A percentile compares a stretch with the other conserved stretches of the same genome.
Conservation (phyloP, 352 stramenopile genomes). For the Globisporangium abappressorium region DNA sequence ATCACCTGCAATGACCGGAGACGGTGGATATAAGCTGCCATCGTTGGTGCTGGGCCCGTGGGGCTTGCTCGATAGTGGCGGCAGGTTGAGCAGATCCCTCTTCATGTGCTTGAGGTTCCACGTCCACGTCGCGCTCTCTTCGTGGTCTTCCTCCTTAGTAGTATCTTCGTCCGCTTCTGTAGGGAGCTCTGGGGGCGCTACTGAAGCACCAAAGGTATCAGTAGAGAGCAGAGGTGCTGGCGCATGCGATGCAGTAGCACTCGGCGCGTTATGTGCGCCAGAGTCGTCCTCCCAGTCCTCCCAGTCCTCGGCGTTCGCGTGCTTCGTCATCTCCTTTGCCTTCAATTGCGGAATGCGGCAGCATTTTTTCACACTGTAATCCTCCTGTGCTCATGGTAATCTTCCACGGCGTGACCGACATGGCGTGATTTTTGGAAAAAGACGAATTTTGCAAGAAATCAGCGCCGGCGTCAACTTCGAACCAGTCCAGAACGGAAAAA, state of each 20-base stretch:
- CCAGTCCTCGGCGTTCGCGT: slow-evolving; percentile 26
- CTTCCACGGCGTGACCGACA: too few relatives aligned
- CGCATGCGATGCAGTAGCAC: background rate
- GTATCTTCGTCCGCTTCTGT: slow-evolving; percentile 3
- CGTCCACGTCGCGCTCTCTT: background rate
- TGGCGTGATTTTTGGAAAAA: too few relatives aligned
- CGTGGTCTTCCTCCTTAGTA: background rate
- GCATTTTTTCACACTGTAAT: too few relatives aligned
- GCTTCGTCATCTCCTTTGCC: background rate
- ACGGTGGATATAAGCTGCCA: background rate
- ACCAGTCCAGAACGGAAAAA: too few relatives aligned
- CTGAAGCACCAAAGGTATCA: background rate
- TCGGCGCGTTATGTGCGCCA: background rate
- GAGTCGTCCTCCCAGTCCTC: slow-evolving; percentile 50
- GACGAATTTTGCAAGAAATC: too few relatives aligned
- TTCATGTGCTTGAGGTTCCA: slow-evolving; percentile 15
- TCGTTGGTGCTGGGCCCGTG: background rate
- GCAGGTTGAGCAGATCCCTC: slow-evolving; percentile 4
- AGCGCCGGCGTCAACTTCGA: too few relatives aligned
- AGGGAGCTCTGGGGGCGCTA: too few relatives aligned
- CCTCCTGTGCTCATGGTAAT: too few relatives aligned
- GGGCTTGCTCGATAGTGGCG: background rate
- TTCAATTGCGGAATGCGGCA: background rate
- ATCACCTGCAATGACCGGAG: background rate
- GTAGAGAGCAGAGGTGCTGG: background rate